Evolutionary conservation across 179 eudicot species (phyloP), one percentile per base, ranked within the genome.

Genomic region (Spergularia azorica): DNA sequence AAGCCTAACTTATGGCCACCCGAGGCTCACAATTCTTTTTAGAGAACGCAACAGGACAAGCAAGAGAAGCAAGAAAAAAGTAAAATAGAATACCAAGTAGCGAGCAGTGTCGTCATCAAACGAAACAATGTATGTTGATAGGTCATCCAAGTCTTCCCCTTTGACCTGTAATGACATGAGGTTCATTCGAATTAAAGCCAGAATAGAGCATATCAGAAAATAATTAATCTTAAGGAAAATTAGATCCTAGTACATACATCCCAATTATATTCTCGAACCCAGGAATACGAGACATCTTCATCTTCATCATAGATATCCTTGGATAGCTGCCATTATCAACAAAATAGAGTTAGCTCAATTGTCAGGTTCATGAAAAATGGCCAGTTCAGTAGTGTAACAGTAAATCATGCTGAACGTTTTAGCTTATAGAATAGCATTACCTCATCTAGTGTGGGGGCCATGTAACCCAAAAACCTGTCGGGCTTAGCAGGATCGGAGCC

Each of bases 211-310:
- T 17, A n/a, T n/a, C 5, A 9, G 52, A n/a, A 51, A 11, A 43
- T 43, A 11, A 48, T 52, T 50, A 9, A 76, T 17, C n/a, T 36
- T n/a, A 9, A 18, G 18, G 15, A 52, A 67, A 71, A 26, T 68
- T 32, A 13, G 66, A 32, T 39, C 15, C 18, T 12, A 36, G 77
- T 59, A 84, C 95, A 69, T 93, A 94, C 98, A 85, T 94, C 96
- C 92, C 92, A 94, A 74, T 91, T 90, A 76, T 94, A 94, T 76
- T 94, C 97, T 68, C 96, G 94, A 64, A 94, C 86, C 98, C 98
- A 94, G 12, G 96, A 79, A 66, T 75, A 93, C 41, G 96, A 83
- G 75, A 91, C 83, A 84, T 92, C 97, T 82, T 94, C 98, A 70
- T 86, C 86, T 79, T 90, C 92, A 74, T 91, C 98, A 74, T 83